A percentile compares a stretch with the other conserved stretches of the same genome.
These are phyloP conservation scores for Hamigera avellanea DNA, from an alignment of 495 filamentous ascomycete genomes.

Conservation along the genomic window DNA sequence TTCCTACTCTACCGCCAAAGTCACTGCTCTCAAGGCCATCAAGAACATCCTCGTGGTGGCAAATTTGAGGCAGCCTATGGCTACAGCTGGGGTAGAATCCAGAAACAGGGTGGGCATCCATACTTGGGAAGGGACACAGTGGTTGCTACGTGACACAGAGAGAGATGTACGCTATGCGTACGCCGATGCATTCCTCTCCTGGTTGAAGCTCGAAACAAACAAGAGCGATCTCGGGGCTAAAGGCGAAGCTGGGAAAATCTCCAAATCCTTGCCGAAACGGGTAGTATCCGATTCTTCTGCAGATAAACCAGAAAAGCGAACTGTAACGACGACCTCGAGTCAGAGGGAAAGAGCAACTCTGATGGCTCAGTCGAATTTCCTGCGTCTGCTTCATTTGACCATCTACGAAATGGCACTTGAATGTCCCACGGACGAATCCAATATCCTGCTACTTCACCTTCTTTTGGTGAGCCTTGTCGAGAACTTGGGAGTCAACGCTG, in stretches of 20 bases:
- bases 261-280: constrained; percentile 19
- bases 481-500: constrained; percentile 74
- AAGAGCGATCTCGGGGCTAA: constrained; percentile 50
- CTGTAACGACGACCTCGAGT: constrained; percentile 40
- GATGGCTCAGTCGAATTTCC: constrained; percentile 51
- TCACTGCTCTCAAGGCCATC: constrained; percentile 67
- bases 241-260: constrained; percentile 39
- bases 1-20: constrained; percentile 58
- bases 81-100: constrained; percentile 47
- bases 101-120: constrained; percentile 63
- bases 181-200: constrained; percentile 66
- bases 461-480: constrained; percentile 60
- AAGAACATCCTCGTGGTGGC: constrained; percentile 71
- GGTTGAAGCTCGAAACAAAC: constrained; percentile 70
- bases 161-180: constrained; percentile 71
- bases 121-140: constrained; percentile 87
- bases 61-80: constrained; percentile 49
- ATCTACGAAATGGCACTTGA: constrained; percentile 78
- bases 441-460: constrained; percentile 64
- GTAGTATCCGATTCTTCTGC: constrained; percentile 14
- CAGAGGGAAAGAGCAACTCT: constrained; percentile 47
- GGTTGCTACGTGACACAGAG: constrained; percentile 70
- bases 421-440: constrained; percentile 52
- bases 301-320: constrained; percentile 44
- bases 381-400: constrained; percentile 75